Base-by-base conservation (phyloP, 768 basidiomycete genomes). In the Kwoniella heveanensis region DNA sequence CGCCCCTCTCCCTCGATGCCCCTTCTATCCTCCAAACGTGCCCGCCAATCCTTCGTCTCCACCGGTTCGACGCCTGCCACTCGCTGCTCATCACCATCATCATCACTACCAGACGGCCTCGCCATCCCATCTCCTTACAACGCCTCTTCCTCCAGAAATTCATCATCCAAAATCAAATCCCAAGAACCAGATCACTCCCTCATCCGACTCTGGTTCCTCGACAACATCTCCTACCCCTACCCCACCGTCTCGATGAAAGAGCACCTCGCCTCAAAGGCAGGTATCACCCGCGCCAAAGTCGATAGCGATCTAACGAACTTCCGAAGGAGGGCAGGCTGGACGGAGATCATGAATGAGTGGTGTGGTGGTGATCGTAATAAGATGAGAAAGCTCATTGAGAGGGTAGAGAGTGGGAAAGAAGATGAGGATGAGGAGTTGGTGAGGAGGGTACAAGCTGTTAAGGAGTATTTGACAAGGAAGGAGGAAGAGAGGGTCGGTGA, bases 271-370 rank as follows among this genome's bases (percentile, higher is more conserved):
- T 13, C 15, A 21, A 25, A 29, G 52, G 51, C 65, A 50, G 65
- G 65, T 24, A 69, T 70, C 47, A 55, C 67, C 10, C 27, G 56
- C 0, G 54, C 49, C 21, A 74, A 74, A 50, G 62, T 77, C 44
- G 71, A 74, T 21, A 37, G 37, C 21, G 70, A 77, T 52, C 46
- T 77, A 44, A 72, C 73, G 19, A 77, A 77, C 52, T 77, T 73
- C 66, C 62, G 75, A 4, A 65, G 72, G 6, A 54, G 75, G 19
- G 32, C 62, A 19, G 75, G 75, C 24, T 77, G 75, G 75, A 68
- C 70, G 6, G 65, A 66, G 13, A 60, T 74, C 19, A 63, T 67
- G 56, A 62, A 72, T n/a, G 58, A 54, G 1, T 71, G 57, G n/a
- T 37, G 54, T 22, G 46, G 46, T 2, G 64, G 67, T 5, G 47